A percentile compares a stretch with the other conserved stretches of the same genome.
phyloP scores from a whole-genome alignment of 2,329 filamentous ascomycete genomes.

The Fusarium falciforme region DNA sequence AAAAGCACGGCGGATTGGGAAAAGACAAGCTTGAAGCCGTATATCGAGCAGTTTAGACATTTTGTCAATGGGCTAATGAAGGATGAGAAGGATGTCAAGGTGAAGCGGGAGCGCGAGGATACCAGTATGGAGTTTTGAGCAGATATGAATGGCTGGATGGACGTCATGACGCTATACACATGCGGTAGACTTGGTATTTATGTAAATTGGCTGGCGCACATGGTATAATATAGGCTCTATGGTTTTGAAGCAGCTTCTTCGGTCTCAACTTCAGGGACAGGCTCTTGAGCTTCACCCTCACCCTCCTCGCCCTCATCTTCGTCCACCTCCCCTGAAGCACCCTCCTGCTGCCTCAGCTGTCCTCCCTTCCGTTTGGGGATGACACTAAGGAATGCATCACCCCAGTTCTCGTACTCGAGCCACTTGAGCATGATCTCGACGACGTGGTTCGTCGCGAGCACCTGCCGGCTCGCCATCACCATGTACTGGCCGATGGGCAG shows the following conservation, averaged over 20 bases:
- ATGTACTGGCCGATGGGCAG: slow-evolving; percentile 96
- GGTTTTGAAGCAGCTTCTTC: slow-evolving; percentile 13
- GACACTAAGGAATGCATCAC: slow-evolving; percentile 84
- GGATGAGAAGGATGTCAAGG: slow-evolving; percentile 71
- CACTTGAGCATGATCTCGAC: slow-evolving; percentile 96
- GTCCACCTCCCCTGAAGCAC: slow-evolving; percentile 31
- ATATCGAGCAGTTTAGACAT: slow-evolving; percentile 86
- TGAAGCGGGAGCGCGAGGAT: slow-evolving; percentile 68
- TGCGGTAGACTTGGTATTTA: slow-evolving; percentile 30
- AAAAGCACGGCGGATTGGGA: slow-evolving; percentile 83
- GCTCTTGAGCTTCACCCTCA: slow-evolving; percentile 32
- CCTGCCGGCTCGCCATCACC: slow-evolving; percentile 86
- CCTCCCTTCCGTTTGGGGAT: slow-evolving; percentile 93
- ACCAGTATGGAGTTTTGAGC: slow-evolving; percentile 64
- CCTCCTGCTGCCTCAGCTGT: slow-evolving; percentile 63
- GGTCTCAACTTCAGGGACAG: slow-evolving; percentile 1
- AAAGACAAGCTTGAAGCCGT: slow-evolving; percentile 94
- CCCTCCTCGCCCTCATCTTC: slow-evolving; percentile 44
- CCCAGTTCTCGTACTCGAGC: slow-evolving; percentile 93
- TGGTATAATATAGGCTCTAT: slow-evolving; percentile 33
- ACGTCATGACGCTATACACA: slow-evolving; percentile 33
- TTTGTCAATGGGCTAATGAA: slow-evolving; percentile 85
- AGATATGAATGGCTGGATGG: slow-evolving; percentile 13
- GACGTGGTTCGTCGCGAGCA: slow-evolving; percentile 95
- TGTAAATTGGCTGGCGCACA: slow-evolving; percentile 35